phyloP scores from a whole-genome alignment of 768 basidiomycete genomes.

The Lactarius hengduanensis region DNA sequence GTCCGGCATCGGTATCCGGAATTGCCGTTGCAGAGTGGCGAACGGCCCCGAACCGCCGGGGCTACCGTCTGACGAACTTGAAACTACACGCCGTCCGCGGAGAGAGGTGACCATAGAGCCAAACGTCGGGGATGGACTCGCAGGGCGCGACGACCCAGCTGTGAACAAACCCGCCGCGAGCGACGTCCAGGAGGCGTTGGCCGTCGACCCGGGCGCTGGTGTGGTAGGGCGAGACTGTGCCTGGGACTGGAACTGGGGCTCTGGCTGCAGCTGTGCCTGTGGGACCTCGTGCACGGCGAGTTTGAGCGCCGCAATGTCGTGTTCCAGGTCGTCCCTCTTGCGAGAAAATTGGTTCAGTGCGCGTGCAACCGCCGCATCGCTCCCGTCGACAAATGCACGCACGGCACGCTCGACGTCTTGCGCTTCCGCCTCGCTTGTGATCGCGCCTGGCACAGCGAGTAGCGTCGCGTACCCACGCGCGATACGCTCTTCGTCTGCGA shows the following conservation, averaged over 20 bases:
- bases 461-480: slow-evolving; percentile 66
- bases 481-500: slow-evolving; percentile 68
- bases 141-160: slow-evolving; percentile 38
- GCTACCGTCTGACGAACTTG: slow-evolving; percentile 36
- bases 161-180: slow-evolving; percentile 60
- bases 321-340: slow-evolving; percentile 71
- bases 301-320: slow-evolving; percentile 74
- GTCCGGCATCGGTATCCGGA: slow-evolving; percentile 61
- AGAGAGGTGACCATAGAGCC: slow-evolving; percentile 70
- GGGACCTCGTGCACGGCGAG: slow-evolving; percentile 49
- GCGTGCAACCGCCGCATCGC: slow-evolving; percentile 46
- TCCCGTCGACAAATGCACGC: slow-evolving; percentile 54
- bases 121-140: slow-evolving; percentile 56
- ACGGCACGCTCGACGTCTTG: slow-evolving; percentile 51
- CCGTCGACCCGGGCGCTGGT: slow-evolving; percentile 23
- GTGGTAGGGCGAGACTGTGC: slow-evolving; percentile 7
- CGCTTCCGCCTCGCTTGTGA: slow-evolving; percentile 31
- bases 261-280: background rate
- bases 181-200: slow-evolving; percentile 38
- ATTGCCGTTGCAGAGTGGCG: slow-evolving; percentile 36
- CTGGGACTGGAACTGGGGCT: background rate
- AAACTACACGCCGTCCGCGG: slow-evolving; percentile 47
- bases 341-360: slow-evolving; percentile 48
- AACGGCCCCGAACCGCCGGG: slow-evolving; percentile 30
- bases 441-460: slow-evolving; percentile 57